A percentile compares a stretch with the other conserved stretches of the same genome.
Conservation (phyloP, 2,329 filamentous ascomycete species). For the Cladosporium sphaerospermum region DNA sequence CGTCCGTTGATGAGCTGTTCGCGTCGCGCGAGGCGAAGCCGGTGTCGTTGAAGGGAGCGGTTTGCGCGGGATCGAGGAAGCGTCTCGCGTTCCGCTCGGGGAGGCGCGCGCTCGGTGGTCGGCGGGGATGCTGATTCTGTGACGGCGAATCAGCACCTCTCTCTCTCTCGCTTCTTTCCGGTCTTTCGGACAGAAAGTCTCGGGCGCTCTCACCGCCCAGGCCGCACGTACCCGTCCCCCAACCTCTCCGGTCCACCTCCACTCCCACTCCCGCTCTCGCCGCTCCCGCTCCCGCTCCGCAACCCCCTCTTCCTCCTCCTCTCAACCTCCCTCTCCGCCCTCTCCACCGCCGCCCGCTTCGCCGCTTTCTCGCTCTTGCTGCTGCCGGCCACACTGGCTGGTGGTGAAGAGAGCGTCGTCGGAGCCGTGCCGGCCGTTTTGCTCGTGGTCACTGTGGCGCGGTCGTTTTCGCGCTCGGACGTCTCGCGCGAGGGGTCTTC, state of each 20-base stretch:
- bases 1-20: not conserved
- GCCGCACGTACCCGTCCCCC: constrained; percentile 26
- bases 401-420: constrained; percentile 17
- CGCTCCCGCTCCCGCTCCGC: no score
- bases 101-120: no score
- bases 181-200: no score
- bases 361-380: constrained; percentile 27
- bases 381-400: constrained; percentile 16
- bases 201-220: not conserved
- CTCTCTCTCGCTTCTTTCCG: no score
- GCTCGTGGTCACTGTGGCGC: not conserved
- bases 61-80: not conserved
- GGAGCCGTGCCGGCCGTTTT: not conserved
- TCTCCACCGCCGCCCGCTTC: constrained; percentile 28
- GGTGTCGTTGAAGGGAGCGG: not conserved
- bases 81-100: no score
- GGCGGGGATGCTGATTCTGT: constrained; percentile 1
- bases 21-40: not conserved
- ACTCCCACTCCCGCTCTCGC: constrained; percentile 14
- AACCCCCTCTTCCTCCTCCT: constrained; percentile 13
- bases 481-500: constrained; percentile 20
- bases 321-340: constrained; percentile 26
- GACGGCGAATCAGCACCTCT: constrained; percentile 4
- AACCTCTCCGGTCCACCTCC: constrained; percentile 26
- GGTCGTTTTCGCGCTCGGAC: constrained; percentile 16